Evolutionary conservation across 495 filamentous ascomycete species (phyloP).

Genomic region (Podospora pseudopauciseta): DNA sequence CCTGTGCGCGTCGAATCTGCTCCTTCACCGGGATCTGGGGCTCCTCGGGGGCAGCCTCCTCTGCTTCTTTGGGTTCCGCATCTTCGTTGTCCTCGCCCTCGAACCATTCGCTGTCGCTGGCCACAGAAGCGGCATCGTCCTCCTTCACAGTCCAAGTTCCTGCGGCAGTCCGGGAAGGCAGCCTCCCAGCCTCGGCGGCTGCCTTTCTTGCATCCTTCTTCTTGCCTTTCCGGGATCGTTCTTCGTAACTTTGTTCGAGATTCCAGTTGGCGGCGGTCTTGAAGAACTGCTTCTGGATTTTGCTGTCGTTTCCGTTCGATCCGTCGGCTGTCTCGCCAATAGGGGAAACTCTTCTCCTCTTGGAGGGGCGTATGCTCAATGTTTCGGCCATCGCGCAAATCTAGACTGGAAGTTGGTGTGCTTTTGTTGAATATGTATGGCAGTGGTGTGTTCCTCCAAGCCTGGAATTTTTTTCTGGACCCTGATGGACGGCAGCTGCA

Average conservation of each 20-base stretch:
- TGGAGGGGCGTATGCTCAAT: slow-evolving; percentile 43
- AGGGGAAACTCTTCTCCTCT: slow-evolving; percentile 45
- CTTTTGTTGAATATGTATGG: not conserved
- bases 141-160: slow-evolving; percentile 58
- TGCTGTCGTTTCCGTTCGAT: slow-evolving; percentile 24
- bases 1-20: slow-evolving; percentile 82
- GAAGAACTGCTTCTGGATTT: slow-evolving; percentile 45
- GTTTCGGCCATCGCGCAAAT: slow-evolving; percentile 5
- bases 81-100: slow-evolving; percentile 44
- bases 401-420: not conserved
- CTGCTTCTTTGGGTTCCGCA: slow-evolving; percentile 35
- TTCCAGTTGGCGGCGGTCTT: slow-evolving; percentile 63
- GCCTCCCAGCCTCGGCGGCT: slow-evolving; percentile 34
- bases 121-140: slow-evolving; percentile 43
- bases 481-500: slow-evolving; percentile 10
- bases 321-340: slow-evolving; percentile 32
- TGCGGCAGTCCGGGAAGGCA: slow-evolving; percentile 81
- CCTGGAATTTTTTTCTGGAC: slow-evolving; percentile 21
- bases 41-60: slow-evolving; percentile 42
- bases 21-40: slow-evolving; percentile 66
- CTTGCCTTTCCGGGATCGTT: slow-evolving; percentile 65
- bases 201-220: slow-evolving; percentile 65
- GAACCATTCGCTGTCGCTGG: slow-evolving; percentile 55
- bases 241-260: slow-evolving; percentile 88
- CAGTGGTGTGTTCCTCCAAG: not conserved